Evolutionary conservation across 441 rosid genomes (phyloP).

Genomic region (Erodium trifolium): DNA sequence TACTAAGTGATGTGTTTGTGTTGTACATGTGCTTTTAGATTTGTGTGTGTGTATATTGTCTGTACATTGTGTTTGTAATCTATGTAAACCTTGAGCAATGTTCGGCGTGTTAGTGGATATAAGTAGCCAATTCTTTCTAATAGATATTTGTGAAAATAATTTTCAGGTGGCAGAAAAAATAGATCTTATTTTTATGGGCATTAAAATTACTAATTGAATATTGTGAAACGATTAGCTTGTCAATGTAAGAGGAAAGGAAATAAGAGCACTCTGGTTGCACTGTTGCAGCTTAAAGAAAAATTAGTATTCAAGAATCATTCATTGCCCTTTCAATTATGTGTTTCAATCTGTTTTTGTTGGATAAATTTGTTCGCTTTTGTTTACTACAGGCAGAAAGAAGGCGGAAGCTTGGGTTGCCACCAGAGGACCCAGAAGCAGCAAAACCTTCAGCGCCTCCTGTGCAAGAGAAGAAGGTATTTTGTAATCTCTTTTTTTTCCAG

Average conservation of each 20-base stretch:
- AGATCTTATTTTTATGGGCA: too few relatives aligned
- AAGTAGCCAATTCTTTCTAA: neutral
- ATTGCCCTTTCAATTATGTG: neutral
- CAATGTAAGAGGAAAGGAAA: constrained; percentile 5
- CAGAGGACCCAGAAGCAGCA: constrained; percentile 62
- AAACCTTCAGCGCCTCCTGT: constrained; percentile 60
- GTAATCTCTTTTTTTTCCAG: too few relatives aligned
- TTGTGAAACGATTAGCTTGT: neutral
- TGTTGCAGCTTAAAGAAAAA: neutral
- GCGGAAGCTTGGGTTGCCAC: constrained; percentile 86
- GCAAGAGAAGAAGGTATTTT: constrained; percentile 69
- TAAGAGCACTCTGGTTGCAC: neutral
- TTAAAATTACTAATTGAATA: too few relatives aligned
- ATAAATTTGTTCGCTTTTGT: constrained; percentile 15
- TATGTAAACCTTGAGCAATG: neutral
- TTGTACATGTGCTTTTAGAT: too few relatives aligned
- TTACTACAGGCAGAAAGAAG: constrained; percentile 86
- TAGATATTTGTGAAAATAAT: neutral
- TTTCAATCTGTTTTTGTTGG: constrained; percentile 7
- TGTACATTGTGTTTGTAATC: too few relatives aligned
- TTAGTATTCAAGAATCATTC: neutral
- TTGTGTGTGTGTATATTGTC: too few relatives aligned
- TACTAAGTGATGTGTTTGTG: neutral
- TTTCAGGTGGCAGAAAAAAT: too few relatives aligned
- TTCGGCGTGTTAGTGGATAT: neutral